A percentile compares a stretch with the other conserved stretches of the same genome.
Evolutionary conservation across 352 stramenopile genomes (phyloP).

Genomic region (Globisporangium radiosum): DNA sequence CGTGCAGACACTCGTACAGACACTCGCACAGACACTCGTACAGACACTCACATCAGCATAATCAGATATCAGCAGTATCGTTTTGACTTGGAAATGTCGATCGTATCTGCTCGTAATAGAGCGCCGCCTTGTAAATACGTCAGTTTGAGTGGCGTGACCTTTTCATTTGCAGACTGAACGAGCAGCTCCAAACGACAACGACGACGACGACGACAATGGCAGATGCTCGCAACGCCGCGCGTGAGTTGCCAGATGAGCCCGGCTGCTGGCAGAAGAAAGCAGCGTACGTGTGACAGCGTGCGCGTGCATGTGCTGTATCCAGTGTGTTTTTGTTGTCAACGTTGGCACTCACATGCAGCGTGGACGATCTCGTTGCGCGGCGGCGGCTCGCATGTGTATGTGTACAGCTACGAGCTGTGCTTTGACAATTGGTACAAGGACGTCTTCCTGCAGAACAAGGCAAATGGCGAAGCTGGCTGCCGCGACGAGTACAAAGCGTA

Average conservation of each 20-base stretch:
- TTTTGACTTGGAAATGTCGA: neutral
- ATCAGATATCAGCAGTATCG: neutral
- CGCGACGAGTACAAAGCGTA: conserved; percentile 80
- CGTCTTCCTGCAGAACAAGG: conserved; percentile 79
- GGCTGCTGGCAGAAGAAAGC: conserved; percentile 71
- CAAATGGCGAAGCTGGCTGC: conserved; percentile 60
- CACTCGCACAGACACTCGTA: neutral
- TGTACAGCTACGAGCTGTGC: conserved; percentile 67
- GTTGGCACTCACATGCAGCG: neutral
- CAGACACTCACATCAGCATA: neutral
- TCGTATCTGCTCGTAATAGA: conserved; percentile 13
- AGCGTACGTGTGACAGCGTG: conserved; percentile 21
- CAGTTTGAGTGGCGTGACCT: no score
- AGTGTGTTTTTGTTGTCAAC: neutral
- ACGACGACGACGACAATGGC: neutral
- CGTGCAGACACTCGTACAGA: neutral
- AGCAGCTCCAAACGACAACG: no score
- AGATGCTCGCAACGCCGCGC: neutral
- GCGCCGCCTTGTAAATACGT: neutral
- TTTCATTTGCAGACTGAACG: neutral
- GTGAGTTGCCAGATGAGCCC: conserved; percentile 21
- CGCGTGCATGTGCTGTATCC: neutral
- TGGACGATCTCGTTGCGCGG: no score
- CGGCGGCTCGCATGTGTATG: neutral
- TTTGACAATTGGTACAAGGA: conserved; percentile 87